These are phyloP conservation scores for Microthlaspi erraticum DNA, from an alignment of 345 rosid species.

Conservation along the genomic window DNA sequence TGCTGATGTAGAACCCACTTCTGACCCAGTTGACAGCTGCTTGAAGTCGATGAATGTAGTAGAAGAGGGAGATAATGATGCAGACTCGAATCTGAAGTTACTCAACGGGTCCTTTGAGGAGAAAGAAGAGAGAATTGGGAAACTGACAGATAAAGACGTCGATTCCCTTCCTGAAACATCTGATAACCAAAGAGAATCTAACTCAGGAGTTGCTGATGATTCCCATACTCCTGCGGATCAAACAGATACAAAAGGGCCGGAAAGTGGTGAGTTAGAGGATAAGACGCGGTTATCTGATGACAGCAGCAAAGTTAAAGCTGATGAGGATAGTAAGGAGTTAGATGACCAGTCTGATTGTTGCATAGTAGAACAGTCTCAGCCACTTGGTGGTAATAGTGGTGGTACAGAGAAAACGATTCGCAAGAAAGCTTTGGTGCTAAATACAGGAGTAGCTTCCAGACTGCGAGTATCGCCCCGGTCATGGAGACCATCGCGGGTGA, in stretches of 20 bases:
- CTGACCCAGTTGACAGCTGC: slow-evolving; percentile 41
- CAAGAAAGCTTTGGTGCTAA: slow-evolving; percentile 19
- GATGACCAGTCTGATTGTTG: slow-evolving; percentile 13
- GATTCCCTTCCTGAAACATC: slow-evolving; percentile 10
- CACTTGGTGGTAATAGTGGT: slow-evolving; percentile 20
- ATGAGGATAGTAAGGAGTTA: slow-evolving; percentile 7
- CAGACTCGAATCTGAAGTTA: slow-evolving; percentile 18
- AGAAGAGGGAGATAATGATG: slow-evolving; percentile 6
- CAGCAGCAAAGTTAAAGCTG: background rate
- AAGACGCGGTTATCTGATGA: background rate
- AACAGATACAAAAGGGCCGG: slow-evolving; percentile 19
- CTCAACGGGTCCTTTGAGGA: background rate
- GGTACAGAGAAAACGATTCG: slow-evolving; percentile 11
- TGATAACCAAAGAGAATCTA: slow-evolving; percentile 12
- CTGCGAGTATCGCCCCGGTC: slow-evolving; percentile 36
- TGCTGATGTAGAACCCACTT: slow-evolving; percentile 42
- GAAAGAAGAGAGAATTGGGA: slow-evolving; percentile 14
- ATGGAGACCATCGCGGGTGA: slow-evolving; percentile 28
- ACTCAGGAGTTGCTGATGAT: slow-evolving; percentile 12
- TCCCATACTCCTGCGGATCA: background rate
- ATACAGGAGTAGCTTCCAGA: slow-evolving; percentile 22
- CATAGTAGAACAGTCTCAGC: background rate
- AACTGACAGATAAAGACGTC: slow-evolving; percentile 3
- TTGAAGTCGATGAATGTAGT: slow-evolving; percentile 6
- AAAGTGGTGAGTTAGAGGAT: slow-evolving; percentile 19